A percentile compares a stretch with the other conserved stretches of the same genome.
phyloP scores from a whole-genome alignment of 2,329 filamentous ascomycete species.

The Diaporthe helianthi region DNA sequence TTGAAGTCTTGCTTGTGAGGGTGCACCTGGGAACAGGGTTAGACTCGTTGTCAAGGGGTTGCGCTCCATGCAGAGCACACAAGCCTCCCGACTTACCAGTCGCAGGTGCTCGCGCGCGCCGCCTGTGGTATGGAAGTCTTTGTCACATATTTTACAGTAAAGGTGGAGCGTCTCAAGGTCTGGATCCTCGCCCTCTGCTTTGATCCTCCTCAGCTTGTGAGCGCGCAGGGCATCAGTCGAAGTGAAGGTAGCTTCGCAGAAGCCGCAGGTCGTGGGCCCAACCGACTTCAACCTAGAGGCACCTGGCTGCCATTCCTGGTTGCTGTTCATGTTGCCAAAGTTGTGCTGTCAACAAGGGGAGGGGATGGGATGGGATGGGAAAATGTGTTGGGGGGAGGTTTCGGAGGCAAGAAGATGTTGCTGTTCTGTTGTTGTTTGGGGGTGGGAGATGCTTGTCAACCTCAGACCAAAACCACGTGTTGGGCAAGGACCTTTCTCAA shows the following conservation, averaged over 20 bases:
- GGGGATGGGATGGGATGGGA: too few species aligned
- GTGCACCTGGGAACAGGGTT: conserved; percentile 44
- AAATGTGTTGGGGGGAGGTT: background rate
- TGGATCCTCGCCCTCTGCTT: conserved; percentile 30
- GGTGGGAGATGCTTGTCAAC: background rate
- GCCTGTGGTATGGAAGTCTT: conserved; percentile 45
- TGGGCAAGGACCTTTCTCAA: background rate
- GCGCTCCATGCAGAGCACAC: too few species aligned
- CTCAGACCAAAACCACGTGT: background rate
- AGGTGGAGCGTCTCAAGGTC: conserved; percentile 39
- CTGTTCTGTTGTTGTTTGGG: background rate
- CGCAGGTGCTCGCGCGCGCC: conserved; percentile 46
- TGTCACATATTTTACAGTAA: conserved; percentile 48
- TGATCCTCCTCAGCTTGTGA: conserved; percentile 42
- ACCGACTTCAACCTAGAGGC: background rate
- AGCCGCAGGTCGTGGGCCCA: conserved; percentile 32
- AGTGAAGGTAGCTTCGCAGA: conserved; percentile 31
- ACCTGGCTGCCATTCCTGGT: background rate
- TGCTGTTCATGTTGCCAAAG: background rate
- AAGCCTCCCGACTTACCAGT: conserved; percentile 40
- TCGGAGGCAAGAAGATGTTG: background rate
- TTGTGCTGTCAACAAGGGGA: background rate
- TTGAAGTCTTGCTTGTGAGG: conserved; percentile 48
- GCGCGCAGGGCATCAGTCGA: conserved; percentile 36
- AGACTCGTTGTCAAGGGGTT: background rate